Conservation (phyloP, 768 basidiomycete genomes). For the Fistulinella prunicolor region DNA sequence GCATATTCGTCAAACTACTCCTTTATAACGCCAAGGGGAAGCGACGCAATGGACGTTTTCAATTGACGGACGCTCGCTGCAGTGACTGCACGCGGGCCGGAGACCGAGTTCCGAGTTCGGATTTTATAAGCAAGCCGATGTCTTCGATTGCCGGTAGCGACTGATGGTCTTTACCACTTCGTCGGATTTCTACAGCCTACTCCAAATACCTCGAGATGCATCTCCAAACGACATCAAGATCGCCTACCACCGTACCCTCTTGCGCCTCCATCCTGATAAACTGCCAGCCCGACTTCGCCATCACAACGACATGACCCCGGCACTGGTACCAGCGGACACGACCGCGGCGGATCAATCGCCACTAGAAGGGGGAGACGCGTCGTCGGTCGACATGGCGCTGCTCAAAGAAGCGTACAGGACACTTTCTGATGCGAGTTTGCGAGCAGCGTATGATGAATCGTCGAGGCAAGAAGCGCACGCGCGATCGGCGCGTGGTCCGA, state of each 20-base stretch:
- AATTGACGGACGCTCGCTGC: too few species aligned
- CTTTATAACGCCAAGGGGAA: too few species aligned
- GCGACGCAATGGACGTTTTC: too few species aligned
- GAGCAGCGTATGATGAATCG: constrained; percentile 49
- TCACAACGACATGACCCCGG: constrained; percentile 16
- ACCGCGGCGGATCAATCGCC: too few species aligned
- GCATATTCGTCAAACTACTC: too few species aligned
- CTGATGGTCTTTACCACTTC: neutral
- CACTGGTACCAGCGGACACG: too few species aligned
- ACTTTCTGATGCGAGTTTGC: constrained; percentile 49
- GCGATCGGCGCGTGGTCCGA: constrained; percentile 36
- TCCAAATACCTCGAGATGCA: constrained; percentile 50
- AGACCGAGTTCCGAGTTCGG: too few species aligned
- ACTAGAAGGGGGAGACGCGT: neutral
- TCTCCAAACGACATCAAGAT: constrained; percentile 56
- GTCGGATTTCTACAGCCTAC: constrained; percentile 58
- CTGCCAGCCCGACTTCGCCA: constrained; percentile 9
- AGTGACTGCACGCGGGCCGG: too few species aligned
- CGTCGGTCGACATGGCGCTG: constrained; percentile 45
- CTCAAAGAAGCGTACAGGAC: constrained; percentile 68
- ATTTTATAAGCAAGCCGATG: too few species aligned
- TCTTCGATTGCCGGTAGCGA: too few species aligned
- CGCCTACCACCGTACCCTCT: constrained; percentile 66
- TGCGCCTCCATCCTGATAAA: constrained; percentile 67
- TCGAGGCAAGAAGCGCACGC: constrained; percentile 6